Evolutionary conservation across 441 rosid genomes (phyloP).

Genomic region (Raphanus hybrid): DNA sequence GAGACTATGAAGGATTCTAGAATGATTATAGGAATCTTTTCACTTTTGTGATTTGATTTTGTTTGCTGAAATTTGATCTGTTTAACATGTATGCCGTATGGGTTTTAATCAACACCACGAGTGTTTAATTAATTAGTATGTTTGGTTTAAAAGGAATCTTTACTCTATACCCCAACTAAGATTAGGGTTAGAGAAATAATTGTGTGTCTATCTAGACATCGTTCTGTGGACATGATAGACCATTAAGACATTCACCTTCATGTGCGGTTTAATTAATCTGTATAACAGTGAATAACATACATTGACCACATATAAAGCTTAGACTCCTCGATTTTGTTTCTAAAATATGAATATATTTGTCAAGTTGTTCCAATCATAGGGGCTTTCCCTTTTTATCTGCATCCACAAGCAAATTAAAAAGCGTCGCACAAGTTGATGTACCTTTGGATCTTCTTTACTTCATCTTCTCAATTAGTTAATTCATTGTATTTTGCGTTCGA

Average conservation of each 20-base stretch:
- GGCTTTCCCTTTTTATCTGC: conserved; percentile 24
- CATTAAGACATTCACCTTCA: conserved; percentile 15
- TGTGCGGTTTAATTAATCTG: neutral
- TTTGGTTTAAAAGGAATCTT: neutral
- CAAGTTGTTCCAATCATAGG: conserved; percentile 24
- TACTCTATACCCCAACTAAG: neutral
- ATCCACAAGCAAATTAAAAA: conserved; percentile 5
- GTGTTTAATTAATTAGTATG: neutral
- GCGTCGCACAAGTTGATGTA: conserved; percentile 20
- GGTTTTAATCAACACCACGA: neutral
- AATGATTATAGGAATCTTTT: conserved; percentile 31
- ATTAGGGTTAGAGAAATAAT: conserved; percentile 3
- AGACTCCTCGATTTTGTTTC: neutral
- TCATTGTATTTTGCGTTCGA: neutral
- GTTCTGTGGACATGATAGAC: neutral
- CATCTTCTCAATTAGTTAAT: conserved; percentile 4
- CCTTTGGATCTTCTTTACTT: conserved; percentile 13
- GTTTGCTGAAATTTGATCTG: conserved; percentile 22
- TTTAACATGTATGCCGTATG: neutral
- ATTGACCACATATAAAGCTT: conserved; percentile 15
- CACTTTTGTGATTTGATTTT: conserved; percentile 34
- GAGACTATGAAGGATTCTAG: conserved; percentile 30
- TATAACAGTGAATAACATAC: neutral
- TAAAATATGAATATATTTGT: neutral
- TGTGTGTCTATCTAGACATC: conserved; percentile 16